A percentile compares a stretch with the other conserved stretches of the same genome.
Conservation (phyloP, 2,329 filamentous ascomycete species). For the Cordyceps cateniannulata region DNA sequence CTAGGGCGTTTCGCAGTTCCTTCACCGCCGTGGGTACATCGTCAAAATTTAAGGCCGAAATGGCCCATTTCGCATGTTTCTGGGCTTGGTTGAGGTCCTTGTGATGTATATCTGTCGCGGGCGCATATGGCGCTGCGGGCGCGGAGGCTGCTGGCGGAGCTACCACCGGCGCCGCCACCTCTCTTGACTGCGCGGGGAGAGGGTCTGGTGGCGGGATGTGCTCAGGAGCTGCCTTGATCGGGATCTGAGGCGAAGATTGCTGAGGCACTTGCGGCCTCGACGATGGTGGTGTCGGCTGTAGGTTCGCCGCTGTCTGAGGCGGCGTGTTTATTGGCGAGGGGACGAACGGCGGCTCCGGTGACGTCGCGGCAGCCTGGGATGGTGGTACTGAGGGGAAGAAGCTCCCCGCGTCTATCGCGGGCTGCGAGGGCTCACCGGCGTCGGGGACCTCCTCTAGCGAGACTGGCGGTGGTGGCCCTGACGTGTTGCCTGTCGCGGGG, state of each 20-base stretch:
- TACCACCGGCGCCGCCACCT: constrained; percentile 16
- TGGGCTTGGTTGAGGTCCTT: constrained; percentile 73
- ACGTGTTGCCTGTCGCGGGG: constrained; percentile 39
- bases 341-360: constrained; percentile 13
- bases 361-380: constrained; percentile 19
- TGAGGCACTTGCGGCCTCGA: constrained; percentile 20
- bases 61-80: constrained; percentile 95
- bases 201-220: constrained; percentile 19
- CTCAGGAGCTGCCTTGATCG: constrained; percentile 20
- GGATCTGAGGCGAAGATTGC: constrained; percentile 24
- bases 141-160: constrained; percentile 15
- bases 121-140: background rate
- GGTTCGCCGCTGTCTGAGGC: background rate
- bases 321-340: constrained; percentile 8
- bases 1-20: constrained; percentile 71
- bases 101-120: constrained; percentile 19
- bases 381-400: constrained; percentile 21
- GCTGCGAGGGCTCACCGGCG: constrained; percentile 25
- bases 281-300: constrained; percentile 4
- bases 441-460: constrained; percentile 50
- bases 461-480: constrained; percentile 30
- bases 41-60: constrained; percentile 94
- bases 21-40: constrained; percentile 85
- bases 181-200: constrained; percentile 14
- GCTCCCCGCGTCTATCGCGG: constrained; percentile 20